A percentile compares a stretch with the other conserved stretches of the same genome.
These are phyloP conservation scores for Ophiostoma sp. DNA, from an alignment of 2,329 filamentous ascomycete species.

Conservation along the genomic window DNA sequence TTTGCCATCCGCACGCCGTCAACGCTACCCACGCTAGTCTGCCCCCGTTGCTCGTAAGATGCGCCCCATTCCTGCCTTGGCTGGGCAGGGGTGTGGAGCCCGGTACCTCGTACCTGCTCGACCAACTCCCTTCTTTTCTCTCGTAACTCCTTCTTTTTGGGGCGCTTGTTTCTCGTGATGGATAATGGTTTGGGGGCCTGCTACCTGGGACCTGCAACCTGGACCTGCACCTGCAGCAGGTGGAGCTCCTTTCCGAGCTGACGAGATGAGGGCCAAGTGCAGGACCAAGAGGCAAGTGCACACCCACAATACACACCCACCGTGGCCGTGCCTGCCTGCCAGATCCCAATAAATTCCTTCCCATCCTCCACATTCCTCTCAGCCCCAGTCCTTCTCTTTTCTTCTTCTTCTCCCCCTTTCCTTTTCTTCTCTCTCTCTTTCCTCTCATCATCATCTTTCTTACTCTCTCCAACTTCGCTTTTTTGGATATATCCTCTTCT, in stretches of 20 bases:
- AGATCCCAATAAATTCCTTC: constrained; percentile 17
- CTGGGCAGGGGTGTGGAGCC: constrained; percentile 14
- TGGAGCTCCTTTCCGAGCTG: constrained; percentile 13
- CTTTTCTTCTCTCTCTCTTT: not conserved
- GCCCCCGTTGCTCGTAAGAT: constrained; percentile 16
- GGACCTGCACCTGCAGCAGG: not conserved
- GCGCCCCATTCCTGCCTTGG: constrained; percentile 19
- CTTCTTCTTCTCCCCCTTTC: not conserved
- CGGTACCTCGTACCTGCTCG: constrained; percentile 14
- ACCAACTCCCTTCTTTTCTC: not conserved
- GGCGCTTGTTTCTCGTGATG: constrained; percentile 4
- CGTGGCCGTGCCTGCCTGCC: not conserved
- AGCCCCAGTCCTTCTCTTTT: not conserved
- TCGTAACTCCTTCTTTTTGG: not conserved
- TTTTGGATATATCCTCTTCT: not conserved
- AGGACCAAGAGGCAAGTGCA: not conserved
- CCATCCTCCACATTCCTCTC: constrained; percentile 21
- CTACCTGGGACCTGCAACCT: not conserved
- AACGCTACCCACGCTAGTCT: constrained; percentile 1
- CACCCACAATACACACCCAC: not conserved
- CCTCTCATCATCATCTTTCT: not conserved
- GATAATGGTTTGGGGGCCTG: not conserved
- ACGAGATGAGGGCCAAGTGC: constrained; percentile 16
- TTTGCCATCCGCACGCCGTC: not conserved
- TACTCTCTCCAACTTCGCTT: constrained; percentile 2